These are phyloP conservation scores for Apostasia ramifera DNA, from an alignment of 106 monocot species.

Conservation along the genomic window DNA sequence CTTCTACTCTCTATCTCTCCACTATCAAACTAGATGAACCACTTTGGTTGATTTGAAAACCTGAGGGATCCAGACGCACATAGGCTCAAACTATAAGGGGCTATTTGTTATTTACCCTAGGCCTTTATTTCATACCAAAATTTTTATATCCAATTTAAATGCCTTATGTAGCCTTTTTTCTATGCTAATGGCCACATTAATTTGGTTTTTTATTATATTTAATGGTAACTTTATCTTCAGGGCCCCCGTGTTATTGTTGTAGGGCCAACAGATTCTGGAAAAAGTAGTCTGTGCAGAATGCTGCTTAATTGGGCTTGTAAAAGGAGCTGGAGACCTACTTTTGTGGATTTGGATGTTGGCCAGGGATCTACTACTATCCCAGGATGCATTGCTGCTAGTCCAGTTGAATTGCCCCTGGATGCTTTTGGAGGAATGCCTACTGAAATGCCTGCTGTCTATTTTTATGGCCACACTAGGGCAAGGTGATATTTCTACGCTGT, in stretches of 20 bases:
- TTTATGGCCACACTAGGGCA: constrained; percentile 82
- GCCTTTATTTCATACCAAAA: too few species aligned
- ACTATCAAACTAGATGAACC: too few species aligned
- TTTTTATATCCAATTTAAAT: too few species aligned
- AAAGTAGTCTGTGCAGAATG: constrained; percentile 92
- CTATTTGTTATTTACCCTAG: too few species aligned
- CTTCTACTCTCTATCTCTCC: too few species aligned
- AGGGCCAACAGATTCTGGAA: constrained; percentile 97
- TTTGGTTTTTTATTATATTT: too few species aligned
- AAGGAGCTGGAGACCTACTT: constrained; percentile 88
- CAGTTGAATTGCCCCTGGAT: constrained; percentile 94
- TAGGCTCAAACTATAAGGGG: too few species aligned
- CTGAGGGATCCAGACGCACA: too few species aligned
- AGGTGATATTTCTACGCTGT: constrained; percentile 24
- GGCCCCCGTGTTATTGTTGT: constrained; percentile 95
- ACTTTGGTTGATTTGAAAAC: too few species aligned
- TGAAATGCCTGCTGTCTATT: constrained; percentile 89
- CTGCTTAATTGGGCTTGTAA: constrained; percentile 95
- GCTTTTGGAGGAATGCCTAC: constrained; percentile 79
- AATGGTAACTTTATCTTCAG: constrained; percentile 23
- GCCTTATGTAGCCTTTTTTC: too few species aligned
- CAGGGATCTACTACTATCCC: constrained; percentile 91
- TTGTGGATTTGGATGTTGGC: constrained; percentile 95
- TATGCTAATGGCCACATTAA: too few species aligned
- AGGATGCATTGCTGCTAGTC: constrained; percentile 89